A percentile compares a stretch with the other conserved stretches of the same genome.
phyloP scores from a whole-genome alignment of 1,139 yeast genomes.

The Pichia sp. region DNA sequence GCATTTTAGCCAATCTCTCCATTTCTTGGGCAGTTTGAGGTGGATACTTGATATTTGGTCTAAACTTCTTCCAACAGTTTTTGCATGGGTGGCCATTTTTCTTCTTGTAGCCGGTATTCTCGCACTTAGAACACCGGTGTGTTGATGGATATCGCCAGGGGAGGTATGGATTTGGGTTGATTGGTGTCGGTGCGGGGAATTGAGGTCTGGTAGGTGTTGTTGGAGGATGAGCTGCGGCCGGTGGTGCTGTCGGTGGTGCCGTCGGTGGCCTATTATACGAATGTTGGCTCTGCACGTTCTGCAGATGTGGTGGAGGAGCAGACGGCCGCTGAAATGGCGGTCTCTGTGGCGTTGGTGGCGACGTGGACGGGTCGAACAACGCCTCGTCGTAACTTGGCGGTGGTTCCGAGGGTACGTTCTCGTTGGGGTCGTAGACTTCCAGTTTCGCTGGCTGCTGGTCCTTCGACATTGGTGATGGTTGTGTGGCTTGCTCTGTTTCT shows the following conservation, averaged over 20 bases:
- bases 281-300: too few species aligned
- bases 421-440: slow-evolving; percentile 17
- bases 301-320: slow-evolving; percentile 8
- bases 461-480: too few species aligned
- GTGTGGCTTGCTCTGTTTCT: too few species aligned
- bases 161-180: slow-evolving; percentile 30
- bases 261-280: slow-evolving; percentile 10
- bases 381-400: slow-evolving; percentile 32
- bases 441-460: too few species aligned
- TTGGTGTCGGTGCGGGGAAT: slow-evolving; percentile 11
- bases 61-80: slow-evolving; percentile 65
- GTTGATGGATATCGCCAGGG: slow-evolving; percentile 66
- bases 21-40: slow-evolving; percentile 15
- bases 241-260: slow-evolving; percentile 8
- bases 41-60: slow-evolving; percentile 31
- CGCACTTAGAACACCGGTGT: slow-evolving; percentile 61
- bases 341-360: not conserved
- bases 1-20: slow-evolving; percentile 15
- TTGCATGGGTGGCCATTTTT: slow-evolving; percentile 64
- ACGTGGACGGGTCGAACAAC: slow-evolving; percentile 9
- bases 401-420: slow-evolving; percentile 17
- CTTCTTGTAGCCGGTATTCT: slow-evolving; percentile 64
- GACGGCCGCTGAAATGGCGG: slow-evolving; percentile 9
- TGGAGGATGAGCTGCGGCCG: not conserved
- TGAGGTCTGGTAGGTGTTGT: slow-evolving; percentile 12